These are phyloP conservation scores for Boletus speciosus DNA, from an alignment of 768 basidiomycete genomes.

Conservation along the genomic window DNA sequence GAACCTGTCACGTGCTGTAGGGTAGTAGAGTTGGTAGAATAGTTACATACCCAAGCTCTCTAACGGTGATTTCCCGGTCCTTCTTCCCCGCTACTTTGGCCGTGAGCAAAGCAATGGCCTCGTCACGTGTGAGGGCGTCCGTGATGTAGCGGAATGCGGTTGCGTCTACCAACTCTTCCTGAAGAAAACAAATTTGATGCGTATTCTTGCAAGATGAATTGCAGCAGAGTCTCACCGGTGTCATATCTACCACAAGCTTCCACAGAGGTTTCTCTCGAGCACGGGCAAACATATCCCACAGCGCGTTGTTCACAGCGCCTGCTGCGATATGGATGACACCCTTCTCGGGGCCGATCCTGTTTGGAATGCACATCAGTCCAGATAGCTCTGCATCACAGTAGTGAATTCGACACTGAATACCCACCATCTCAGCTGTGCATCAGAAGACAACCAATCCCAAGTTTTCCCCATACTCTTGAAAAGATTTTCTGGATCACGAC, in stretches of 20 bases:
- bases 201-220: background rate
- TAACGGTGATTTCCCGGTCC: slow-evolving; percentile 73
- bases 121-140: slow-evolving; percentile 88
- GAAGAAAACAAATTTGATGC: background rate
- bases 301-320: slow-evolving; percentile 84
- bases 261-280: slow-evolving; percentile 82
- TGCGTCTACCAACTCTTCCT: slow-evolving; percentile 78
- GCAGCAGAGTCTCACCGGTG: slow-evolving; percentile 46
- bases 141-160: slow-evolving; percentile 88
- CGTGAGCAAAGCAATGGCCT: slow-evolving; percentile 81
- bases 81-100: slow-evolving; percentile 72
- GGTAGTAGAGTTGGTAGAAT: background rate
- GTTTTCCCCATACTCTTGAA: slow-evolving; percentile 90
- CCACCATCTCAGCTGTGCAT: slow-evolving; percentile 89
- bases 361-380: background rate
- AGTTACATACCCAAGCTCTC: slow-evolving; percentile 53
- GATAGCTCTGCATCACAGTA: background rate
- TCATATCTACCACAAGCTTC: slow-evolving; percentile 92
- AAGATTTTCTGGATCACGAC: slow-evolving; percentile 75
- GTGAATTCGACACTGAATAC: background rate
- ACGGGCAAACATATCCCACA: slow-evolving; percentile 93
- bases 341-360: slow-evolving; percentile 90
- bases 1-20: background rate
- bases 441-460: slow-evolving; percentile 83
- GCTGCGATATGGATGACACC: slow-evolving; percentile 92